Evolutionary conservation across 2,329 filamentous ascomycete species (phyloP), one percentile per base, ranked within the genome.

Genomic region (Nannizzia gypsea): DNA sequence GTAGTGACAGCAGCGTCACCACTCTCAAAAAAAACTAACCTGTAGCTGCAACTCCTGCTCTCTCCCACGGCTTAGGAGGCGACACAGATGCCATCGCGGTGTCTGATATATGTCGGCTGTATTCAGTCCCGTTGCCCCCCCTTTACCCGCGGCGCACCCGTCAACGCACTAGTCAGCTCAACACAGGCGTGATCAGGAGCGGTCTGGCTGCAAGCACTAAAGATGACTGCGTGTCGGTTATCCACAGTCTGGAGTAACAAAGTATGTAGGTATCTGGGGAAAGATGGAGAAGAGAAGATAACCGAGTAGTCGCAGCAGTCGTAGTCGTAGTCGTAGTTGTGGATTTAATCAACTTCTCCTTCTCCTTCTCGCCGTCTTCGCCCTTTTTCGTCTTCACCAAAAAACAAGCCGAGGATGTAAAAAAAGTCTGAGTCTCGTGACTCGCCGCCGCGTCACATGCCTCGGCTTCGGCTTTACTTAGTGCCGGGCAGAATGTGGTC

Each of bases 1-100:
- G 13, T 44, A 40, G 15, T 44, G 40, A 22, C 3, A 50, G 28
- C 6, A 26, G 15, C n/a, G 56, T 57, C 59, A 60, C 40, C 57
- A n/a, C 62, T 36, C 31, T 36, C 31, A 11, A 8, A 13, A 11
- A 63, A 59, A 60, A 76, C 78, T 68, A 76, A 85, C 81, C 74
- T 69, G 78, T 70, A 65, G 77, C 70, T 66, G 79, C 79, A 65
- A 77, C 71, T 66, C 79, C 87, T 65, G 86, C 82, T 73, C 87
- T 83, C 77, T 99, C 93, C 93, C 93, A 99, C 54, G 93, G 93
- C 77, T 99, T 99, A 60, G 93, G 93, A 71, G 93, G 93, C 74
- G 92, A 96, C 65, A 78, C 77, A 65, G 80, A 77, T 68, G 81
- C 80, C 81, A 84, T 83, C 64, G 67, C 64, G 64, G 66, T 20